These are phyloP conservation scores for Choricystis sp. DNA, from an alignment of 139 green algal genomes.

Conservation along the genomic window DNA sequence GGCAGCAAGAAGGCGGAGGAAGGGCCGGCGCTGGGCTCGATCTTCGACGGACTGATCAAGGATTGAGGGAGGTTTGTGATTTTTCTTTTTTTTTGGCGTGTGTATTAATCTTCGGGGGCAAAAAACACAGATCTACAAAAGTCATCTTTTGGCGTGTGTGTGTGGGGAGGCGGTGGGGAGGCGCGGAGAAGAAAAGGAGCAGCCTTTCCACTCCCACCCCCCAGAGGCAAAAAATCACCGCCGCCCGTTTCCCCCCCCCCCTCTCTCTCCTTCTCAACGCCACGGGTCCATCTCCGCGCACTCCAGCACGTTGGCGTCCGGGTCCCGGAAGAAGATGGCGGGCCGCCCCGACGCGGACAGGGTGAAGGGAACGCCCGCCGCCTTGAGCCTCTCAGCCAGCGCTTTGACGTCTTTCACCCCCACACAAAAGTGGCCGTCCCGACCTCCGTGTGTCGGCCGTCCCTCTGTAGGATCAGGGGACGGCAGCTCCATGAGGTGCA, in stretches of 20 bases:
- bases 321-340: slow-evolving; percentile 83
- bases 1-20: not conserved
- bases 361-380: slow-evolving; percentile 45
- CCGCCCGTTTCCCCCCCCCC: too few relatives aligned
- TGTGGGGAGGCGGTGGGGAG: too few relatives aligned
- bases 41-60: not conserved
- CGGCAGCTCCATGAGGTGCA: slow-evolving; percentile 85
- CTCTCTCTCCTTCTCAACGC: slow-evolving; percentile 22
- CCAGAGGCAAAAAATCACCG: too few relatives aligned
- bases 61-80: not conserved
- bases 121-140: too few relatives aligned
- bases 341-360: slow-evolving; percentile 50
- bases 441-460: slow-evolving; percentile 58
- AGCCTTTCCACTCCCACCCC: too few relatives aligned
- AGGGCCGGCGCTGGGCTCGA: not conserved
- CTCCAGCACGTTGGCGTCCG: slow-evolving; percentile 54
- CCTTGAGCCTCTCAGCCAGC: slow-evolving; percentile 41
- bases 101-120: too few relatives aligned
- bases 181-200: too few relatives aligned
- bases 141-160: too few relatives aligned
- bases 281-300: slow-evolving; percentile 38
- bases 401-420: slow-evolving; percentile 40
- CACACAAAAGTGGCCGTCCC: slow-evolving; percentile 73
- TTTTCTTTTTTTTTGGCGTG: too few relatives aligned
- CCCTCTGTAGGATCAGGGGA: slow-evolving; percentile 55